Evolutionary conservation across 2,329 filamentous ascomycete species (phyloP).

Genomic region (Fusarium poae): DNA sequence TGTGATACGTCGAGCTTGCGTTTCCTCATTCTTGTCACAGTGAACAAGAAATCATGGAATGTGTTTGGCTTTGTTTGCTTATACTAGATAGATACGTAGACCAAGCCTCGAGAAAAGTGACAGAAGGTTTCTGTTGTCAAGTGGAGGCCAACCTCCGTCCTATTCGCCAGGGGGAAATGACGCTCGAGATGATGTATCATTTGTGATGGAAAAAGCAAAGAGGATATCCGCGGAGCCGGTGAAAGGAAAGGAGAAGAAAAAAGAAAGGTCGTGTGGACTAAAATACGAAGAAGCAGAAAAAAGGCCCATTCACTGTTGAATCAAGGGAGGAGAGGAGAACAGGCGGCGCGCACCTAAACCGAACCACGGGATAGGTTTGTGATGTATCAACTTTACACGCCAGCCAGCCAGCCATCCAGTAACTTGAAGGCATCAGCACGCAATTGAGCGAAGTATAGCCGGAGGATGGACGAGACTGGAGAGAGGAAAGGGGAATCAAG

Average conservation of each 20-base stretch:
- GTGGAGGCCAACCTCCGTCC: conserved; percentile 14
- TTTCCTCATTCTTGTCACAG: not conserved
- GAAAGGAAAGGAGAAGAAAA: conserved; percentile 3
- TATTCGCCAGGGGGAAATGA: conserved; percentile 24
- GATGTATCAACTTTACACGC: conserved; percentile 39
- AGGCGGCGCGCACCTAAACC: conserved; percentile 20
- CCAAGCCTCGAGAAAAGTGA: not conserved
- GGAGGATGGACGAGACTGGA: not conserved
- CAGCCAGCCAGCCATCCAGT: conserved; percentile 6
- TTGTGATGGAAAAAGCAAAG: conserved; percentile 20
- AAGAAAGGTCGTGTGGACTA: not conserved
- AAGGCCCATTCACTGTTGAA: not conserved
- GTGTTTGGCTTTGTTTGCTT: conserved; percentile 6
- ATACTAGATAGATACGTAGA: not conserved
- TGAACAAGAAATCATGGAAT: conserved; percentile 2
- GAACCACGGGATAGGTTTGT: conserved; percentile 31
- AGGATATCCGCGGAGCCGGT: conserved; percentile 21
- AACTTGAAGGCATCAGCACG: not conserved
- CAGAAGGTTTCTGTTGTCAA: conserved; percentile 6
- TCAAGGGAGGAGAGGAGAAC: conserved; percentile 16
- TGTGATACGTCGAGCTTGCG: not conserved
- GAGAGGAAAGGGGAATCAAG: not conserved
- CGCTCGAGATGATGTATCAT: conserved; percentile 35
- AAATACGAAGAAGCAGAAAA: conserved; percentile 4
- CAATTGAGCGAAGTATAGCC: not conserved